Conservation (phyloP, 2,329 filamentous ascomycete genomes). For the Diaporthe sp. region DNA sequence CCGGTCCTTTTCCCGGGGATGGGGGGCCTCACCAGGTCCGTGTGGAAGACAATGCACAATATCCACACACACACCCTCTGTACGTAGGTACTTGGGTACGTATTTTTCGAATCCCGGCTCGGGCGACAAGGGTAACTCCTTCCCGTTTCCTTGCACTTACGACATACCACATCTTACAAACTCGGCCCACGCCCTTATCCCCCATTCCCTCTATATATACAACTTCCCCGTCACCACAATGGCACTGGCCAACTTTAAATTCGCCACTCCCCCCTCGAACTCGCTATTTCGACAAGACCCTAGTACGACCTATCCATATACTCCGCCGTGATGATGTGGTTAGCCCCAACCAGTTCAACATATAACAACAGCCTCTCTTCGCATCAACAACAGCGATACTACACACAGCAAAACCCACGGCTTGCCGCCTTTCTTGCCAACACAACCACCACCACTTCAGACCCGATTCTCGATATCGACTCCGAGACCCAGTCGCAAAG, state of each 20-base stretch:
- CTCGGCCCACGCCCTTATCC: conserved; percentile 31
- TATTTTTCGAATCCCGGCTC: background rate
- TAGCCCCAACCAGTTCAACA: conserved; percentile 33
- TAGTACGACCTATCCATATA: background rate
- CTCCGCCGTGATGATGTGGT: conserved; percentile 39
- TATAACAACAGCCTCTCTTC: conserved; percentile 46
- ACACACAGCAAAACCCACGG: conserved; percentile 30
- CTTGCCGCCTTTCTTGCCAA: conserved; percentile 8
- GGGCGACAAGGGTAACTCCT: conserved; percentile 20
- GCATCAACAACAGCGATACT: conserved; percentile 44
- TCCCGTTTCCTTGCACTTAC: conserved; percentile 21
- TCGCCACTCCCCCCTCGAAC: conserved; percentile 35
- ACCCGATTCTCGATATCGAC: conserved; percentile 45
- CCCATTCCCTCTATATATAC: conserved; percentile 37
- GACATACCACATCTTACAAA: conserved; percentile 36
- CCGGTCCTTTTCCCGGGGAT: conserved; percentile 3
- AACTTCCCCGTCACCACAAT: conserved; percentile 33
- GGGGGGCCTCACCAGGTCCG: background rate
- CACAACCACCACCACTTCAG: conserved; percentile 29
- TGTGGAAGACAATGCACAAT: conserved; percentile 1
- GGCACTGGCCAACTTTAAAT: conserved; percentile 20
- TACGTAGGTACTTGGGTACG: conserved; percentile 7
- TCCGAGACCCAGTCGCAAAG: conserved; percentile 44
- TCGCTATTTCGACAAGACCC: background rate
- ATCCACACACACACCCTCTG: background rate